Percentiles rank a stretch among this genome's conserved stretches.
phyloP scores from a whole-genome alignment of 805 yeast genomes.

The Wickerhamomyces subpelliculosus region DNA sequence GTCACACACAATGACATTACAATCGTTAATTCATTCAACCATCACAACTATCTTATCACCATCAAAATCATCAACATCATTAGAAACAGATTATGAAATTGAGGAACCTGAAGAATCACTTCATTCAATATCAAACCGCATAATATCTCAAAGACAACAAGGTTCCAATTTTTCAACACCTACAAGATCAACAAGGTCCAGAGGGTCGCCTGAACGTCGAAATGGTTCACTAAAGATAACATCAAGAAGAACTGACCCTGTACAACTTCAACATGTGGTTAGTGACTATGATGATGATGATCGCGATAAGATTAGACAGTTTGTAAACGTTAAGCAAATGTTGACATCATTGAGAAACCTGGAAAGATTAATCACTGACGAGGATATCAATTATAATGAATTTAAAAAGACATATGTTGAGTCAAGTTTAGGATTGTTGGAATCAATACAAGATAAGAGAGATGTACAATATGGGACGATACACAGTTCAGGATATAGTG shows the following conservation, averaged over 20 bases:
- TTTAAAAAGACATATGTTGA: conserved; percentile 1
- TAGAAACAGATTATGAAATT: neutral
- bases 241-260: too few species aligned
- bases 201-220: too few species aligned
- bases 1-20: neutral
- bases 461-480: too few species aligned
- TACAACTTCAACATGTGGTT: too few species aligned
- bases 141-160: neutral
- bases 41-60: neutral
- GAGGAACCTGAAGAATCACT: too few species aligned
- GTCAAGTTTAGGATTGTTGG: neutral
- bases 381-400: neutral
- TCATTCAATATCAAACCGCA: neutral
- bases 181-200: neutral
- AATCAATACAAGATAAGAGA: neutral
- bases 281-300: neutral
- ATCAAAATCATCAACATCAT: neutral
- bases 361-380: neutral
- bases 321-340: conserved; percentile 1
- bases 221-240: too few species aligned
- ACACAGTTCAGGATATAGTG: neutral
- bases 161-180: neutral
- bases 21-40: neutral
- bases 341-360: neutral
- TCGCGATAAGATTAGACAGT: neutral